Conservation (phyloP, 2,329 filamentous ascomycete species). For the Alternaria sp. region DNA sequence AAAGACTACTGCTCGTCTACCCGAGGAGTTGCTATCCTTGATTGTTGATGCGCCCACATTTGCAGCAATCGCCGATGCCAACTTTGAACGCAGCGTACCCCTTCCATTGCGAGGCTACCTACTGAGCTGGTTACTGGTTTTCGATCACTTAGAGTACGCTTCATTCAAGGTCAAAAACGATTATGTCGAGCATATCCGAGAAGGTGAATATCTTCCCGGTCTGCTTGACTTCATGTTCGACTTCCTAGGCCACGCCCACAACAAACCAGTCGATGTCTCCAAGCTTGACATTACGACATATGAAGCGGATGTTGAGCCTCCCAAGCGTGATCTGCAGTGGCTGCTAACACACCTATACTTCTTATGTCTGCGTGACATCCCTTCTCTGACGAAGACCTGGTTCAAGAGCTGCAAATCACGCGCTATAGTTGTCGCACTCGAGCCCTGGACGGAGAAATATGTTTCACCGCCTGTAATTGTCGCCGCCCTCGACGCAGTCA, state of each 20-base stretch:
- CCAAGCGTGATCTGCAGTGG: constrained; percentile 81
- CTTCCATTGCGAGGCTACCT: constrained; percentile 78
- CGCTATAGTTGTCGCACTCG: constrained; percentile 80
- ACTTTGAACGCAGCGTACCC: constrained; percentile 72
- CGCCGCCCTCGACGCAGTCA: constrained; percentile 72
- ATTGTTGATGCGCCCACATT: constrained; percentile 79
- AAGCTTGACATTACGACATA: constrained; percentile 75
- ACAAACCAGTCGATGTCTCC: constrained; percentile 72
- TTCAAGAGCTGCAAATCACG: constrained; percentile 80
- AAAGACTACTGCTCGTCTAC: constrained; percentile 75
- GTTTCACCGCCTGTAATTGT: constrained; percentile 74
- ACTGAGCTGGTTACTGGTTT: constrained; percentile 87
- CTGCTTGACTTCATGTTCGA: constrained; percentile 84
- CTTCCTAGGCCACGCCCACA: constrained; percentile 79
- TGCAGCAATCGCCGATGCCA: constrained; percentile 70
- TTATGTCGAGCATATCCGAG: constrained; percentile 81
- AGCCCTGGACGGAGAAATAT: constrained; percentile 84
- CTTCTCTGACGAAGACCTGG: constrained; percentile 83
- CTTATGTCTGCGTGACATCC: constrained; percentile 76
- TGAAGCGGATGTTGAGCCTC: constrained; percentile 65
- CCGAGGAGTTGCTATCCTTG: constrained; percentile 84
- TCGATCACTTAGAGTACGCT: constrained; percentile 80
- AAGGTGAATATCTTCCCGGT: constrained; percentile 71
- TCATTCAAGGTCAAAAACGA: constrained; percentile 83
- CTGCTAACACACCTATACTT: constrained; percentile 88